Percentiles rank a stretch among this genome's conserved stretches.
These are phyloP conservation scores for Globisporangium parvum DNA, from an alignment of 352 stramenopile species.

Conservation along the genomic window DNA sequence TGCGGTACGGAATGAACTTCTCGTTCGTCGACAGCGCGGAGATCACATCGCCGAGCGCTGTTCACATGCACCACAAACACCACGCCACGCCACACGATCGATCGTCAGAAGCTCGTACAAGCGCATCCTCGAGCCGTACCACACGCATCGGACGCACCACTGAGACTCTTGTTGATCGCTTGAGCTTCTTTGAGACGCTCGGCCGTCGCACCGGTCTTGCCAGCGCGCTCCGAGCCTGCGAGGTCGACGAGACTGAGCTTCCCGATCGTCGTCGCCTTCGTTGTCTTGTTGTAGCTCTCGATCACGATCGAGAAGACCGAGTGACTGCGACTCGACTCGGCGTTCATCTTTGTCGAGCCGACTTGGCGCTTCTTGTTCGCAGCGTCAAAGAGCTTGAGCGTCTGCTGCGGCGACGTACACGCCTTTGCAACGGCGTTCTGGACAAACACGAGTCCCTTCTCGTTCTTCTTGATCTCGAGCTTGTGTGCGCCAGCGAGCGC, in stretches of 20 bases:
- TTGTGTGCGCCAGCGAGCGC: constrained; percentile 41
- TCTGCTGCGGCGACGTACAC: constrained; percentile 61
- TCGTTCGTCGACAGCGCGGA: constrained; percentile 85
- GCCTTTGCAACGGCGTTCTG: constrained; percentile 80
- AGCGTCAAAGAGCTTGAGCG: constrained; percentile 79
- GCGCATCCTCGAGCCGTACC: not conserved
- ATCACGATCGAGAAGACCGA: constrained; percentile 87
- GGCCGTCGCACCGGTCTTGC: constrained; percentile 82
- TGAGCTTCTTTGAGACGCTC: constrained; percentile 85
- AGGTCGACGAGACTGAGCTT: constrained; percentile 88
- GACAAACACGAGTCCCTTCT: constrained; percentile 90
- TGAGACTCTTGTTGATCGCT: constrained; percentile 89
- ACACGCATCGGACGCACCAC: constrained; percentile 32
- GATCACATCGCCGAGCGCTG: constrained; percentile 90
- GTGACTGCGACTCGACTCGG: constrained; percentile 86
- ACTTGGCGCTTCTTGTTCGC: constrained; percentile 89
- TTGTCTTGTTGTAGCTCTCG: constrained; percentile 87
- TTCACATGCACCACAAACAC: not conserved
- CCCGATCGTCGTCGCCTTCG: constrained; percentile 70
- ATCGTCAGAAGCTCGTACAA: not conserved
- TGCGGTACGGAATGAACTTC: constrained; percentile 93
- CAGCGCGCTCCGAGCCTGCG: constrained; percentile 81
- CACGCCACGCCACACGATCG: not conserved
- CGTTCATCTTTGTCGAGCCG: constrained; percentile 91
- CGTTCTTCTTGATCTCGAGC: constrained; percentile 92